Base-by-base conservation (phyloP, 1,139 yeast genomes). In the Geotrichum phurueaensis region DNA sequence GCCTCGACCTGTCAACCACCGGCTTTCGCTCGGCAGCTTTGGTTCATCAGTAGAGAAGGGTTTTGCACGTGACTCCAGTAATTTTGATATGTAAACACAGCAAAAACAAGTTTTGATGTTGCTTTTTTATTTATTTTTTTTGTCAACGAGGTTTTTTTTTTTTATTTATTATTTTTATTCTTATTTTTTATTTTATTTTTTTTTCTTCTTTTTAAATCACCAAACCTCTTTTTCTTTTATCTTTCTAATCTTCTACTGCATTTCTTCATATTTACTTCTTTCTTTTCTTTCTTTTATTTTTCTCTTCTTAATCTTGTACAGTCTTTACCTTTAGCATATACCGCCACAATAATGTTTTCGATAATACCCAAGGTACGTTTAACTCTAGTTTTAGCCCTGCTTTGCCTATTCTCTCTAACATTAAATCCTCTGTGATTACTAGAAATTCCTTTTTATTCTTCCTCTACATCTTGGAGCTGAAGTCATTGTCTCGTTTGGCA, bases 381-480 rank as follows among this genome's bases (percentile, higher is more conserved):
- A 27, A 27, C 31, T 27, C 31, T 27, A 27, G 10, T 27, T 27
- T 27, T 27, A 27, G 18, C 18, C 43, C 6, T 36, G 39, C 15
- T 31, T 31, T 13, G 39, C 18, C 18, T 5, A 6, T 36, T 36
- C 15, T 31, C 33, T 36, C 10, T 10, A 36, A 36, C 18, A 36
- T 15, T 36, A 36, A 36, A n/a, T 36, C 15, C 2, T 33, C 18
- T 36, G 43, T n/a, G 15, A n/a, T 20, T 12, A 27, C 10, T 45
- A 62, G 63, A 67, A 71, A 53, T 87, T 87, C 70, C 70, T 86
- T 43, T 84, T 84, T 25, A 67, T 80, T 52, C 74, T 90, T 27
- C 97, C 98, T 3, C 80, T 94, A 51, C 89, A 87, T 70, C 80
- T 89, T 47, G 98, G 97, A 10, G 96, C 91, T 27, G 98, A 94